Base-by-base conservation (phyloP, 768 basidiomycete species). In the Suillus discolor region DNA sequence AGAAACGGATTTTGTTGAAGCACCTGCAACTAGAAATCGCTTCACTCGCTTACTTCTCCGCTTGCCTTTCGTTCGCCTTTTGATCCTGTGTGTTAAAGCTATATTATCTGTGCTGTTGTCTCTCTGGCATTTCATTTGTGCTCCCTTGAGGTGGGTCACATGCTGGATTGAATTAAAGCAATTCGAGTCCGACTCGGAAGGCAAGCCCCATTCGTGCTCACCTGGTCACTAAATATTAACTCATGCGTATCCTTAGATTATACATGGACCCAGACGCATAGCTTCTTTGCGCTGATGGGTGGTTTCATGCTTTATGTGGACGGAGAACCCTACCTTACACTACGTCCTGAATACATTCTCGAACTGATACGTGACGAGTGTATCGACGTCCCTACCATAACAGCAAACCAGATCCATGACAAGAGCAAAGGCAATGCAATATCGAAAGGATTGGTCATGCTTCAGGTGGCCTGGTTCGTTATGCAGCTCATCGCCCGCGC, bases 391-490 rank as follows among this genome's bases (percentile, higher is more conserved):
- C 53, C 23, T 59, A 54, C 6, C 5, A 15, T 71, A 36, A 51
- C 65, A 9, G 65, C 66, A 16, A 47, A 39, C 8, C 66, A 68
- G 6, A 73, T 77, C 44, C 15, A 18, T 28, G 72, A 76, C 61
- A 68, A 60, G 36, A 73, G 71, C 70, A 81, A 81, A 68, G 77
- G 75, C 4, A 75, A 80, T 59, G 63, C 62, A 1, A 62, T 81
- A n/a, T 47, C 45, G 12, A 47, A 47, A 47, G 45, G 11, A 47
- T 12, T 47, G n/a, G n/a, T 47, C n/a, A 44, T 79, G 18, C 38
- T 73, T 4, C 81, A 82, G 62, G 74, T 75, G 7, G 47, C 70
- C 0, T 81, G 79, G 79, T 82, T 81, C 66, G 62, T 73, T 54
- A 59, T 72, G n/a, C 75, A 79, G 51, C 73, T 73, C 60, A 70